A percentile compares a stretch with the other conserved stretches of the same genome.
These are phyloP conservation scores for Harrya chromipes DNA, from an alignment of 768 basidiomycete genomes.

Conservation along the genomic window DNA sequence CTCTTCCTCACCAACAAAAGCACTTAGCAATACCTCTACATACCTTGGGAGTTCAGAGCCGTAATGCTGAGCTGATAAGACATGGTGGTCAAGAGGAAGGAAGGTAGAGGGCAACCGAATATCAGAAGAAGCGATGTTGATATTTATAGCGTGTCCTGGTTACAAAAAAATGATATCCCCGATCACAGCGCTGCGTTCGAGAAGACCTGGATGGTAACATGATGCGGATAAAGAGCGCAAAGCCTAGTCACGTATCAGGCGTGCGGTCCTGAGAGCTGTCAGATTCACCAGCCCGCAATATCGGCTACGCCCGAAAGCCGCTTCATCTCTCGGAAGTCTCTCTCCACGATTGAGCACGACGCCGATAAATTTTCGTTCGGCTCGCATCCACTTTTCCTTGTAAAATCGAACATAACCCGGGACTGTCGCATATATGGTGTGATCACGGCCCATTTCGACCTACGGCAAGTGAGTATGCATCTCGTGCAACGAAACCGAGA, in stretches of 20 bases:
- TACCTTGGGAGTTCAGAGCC: slow-evolving; percentile 40
- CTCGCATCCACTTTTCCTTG: slow-evolving; percentile 70
- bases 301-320: slow-evolving; percentile 72
- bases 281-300: slow-evolving; percentile 77
- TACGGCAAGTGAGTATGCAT: slow-evolving; percentile 30
- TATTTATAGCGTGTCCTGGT: slow-evolving; percentile 12
- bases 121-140: slow-evolving; percentile 3
- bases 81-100: slow-evolving; percentile 17
- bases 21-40: neutral
- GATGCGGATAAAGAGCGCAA: slow-evolving; percentile 1
- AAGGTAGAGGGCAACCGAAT: neutral
- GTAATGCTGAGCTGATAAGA: slow-evolving; percentile 40
- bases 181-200: too few relatives aligned
- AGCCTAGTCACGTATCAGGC: slow-evolving; percentile 9
- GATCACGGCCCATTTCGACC: slow-evolving; percentile 92
- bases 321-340: slow-evolving; percentile 80
- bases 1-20: neutral
- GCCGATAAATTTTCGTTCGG: slow-evolving; percentile 78
- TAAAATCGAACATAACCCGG: slow-evolving; percentile 97
- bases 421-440: slow-evolving; percentile 86
- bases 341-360: slow-evolving; percentile 82
- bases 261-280: slow-evolving; percentile 31
- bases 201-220: too few relatives aligned
- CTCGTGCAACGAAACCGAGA: neutral
- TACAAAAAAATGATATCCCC: slow-evolving; percentile 15